phyloP scores from a whole-genome alignment of 495 filamentous ascomycete species.

The Penicillium desertorum region DNA sequence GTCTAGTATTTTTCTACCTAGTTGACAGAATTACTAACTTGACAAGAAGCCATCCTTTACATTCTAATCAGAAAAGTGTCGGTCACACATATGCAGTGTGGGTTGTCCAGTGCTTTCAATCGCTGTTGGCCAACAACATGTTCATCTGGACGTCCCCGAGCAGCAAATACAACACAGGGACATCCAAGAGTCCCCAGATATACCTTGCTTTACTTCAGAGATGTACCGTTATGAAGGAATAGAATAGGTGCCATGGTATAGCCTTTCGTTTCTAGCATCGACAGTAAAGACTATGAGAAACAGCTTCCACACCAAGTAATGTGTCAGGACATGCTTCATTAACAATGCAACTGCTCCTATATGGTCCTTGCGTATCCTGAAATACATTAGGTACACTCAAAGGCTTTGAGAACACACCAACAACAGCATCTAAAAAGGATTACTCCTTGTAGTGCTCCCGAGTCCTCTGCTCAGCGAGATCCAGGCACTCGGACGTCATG shows the following conservation, averaged over 20 bases:
- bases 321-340: not conserved
- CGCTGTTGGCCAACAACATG: too few relatives aligned
- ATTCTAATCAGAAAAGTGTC: too few relatives aligned
- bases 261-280: not conserved
- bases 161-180: too few relatives aligned
- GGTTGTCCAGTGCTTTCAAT: too few relatives aligned
- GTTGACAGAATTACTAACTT: too few relatives aligned
- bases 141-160: too few relatives aligned
- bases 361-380: not conserved
- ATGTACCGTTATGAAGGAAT: too few relatives aligned
- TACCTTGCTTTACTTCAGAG: too few relatives aligned
- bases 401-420: not conserved
- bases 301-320: not conserved
- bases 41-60: too few relatives aligned
- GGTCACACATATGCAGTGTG: too few relatives aligned
- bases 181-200: too few relatives aligned
- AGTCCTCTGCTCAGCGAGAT: slow-evolving; percentile 38
- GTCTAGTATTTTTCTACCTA: too few relatives aligned
- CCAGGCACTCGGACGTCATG: slow-evolving; percentile 34
- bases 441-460: slow-evolving; percentile 46
- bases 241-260: not conserved
- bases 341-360: not conserved
- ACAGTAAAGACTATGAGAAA: not conserved
- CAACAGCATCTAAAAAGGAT: not conserved
- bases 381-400: not conserved